Conservation (phyloP, 257 asterid species). For the Gentiana macrophylla region DNA sequence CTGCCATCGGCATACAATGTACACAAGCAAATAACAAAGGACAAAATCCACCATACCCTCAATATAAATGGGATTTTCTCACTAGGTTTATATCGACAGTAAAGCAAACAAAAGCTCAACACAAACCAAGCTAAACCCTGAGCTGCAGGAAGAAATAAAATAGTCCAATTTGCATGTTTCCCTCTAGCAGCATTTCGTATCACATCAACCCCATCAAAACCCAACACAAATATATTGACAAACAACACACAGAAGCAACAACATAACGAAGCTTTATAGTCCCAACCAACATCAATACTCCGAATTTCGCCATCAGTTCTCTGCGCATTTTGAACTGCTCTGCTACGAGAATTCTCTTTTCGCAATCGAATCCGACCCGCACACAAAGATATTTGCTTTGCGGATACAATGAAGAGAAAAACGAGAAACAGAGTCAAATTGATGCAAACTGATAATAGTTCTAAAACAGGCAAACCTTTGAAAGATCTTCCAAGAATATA, state of each 20-base stretch:
- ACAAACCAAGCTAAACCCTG: conserved; percentile 66
- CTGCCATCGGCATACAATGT: conserved; percentile 53
- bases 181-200: conserved; percentile 30
- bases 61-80: conserved; percentile 47
- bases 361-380: conserved; percentile 41
- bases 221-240: conserved; percentile 53
- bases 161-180: conserved; percentile 38
- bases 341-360: conserved; percentile 37
- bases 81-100: conserved; percentile 35
- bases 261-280: conserved; percentile 43
- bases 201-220: conserved; percentile 43
- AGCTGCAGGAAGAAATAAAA: conserved; percentile 42
- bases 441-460: conserved; percentile 64
- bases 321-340: conserved; percentile 20
- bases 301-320: conserved; percentile 35
- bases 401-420: conserved; percentile 56
- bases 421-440: conserved; percentile 58
- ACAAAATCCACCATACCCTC: conserved; percentile 81
- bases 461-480: conserved; percentile 45
- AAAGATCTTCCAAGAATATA: conserved; percentile 21
- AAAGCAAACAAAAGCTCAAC: conserved; percentile 53
- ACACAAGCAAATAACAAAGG: conserved; percentile 46
- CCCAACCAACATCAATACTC: conserved; percentile 38
- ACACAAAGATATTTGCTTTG: conserved; percentile 49
- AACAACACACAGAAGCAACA: conserved; percentile 65